Evolutionary conservation across 352 stramenopile species (phyloP).

Genomic region (Pythium angustatum): DNA sequence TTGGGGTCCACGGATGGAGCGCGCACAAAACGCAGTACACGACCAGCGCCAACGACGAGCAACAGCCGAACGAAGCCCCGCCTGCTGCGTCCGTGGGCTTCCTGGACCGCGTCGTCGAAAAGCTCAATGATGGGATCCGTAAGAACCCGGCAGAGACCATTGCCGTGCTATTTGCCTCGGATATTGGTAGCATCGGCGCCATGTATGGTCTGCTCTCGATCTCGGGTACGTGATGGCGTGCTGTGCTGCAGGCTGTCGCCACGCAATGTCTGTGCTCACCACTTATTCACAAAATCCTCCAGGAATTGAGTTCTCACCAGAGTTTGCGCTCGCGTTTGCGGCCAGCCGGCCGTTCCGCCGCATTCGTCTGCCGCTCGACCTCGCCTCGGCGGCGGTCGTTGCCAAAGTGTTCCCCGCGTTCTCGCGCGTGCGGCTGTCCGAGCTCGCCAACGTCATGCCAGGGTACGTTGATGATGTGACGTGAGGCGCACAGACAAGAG

Average conservation of each 20-base stretch:
- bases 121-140: slow-evolving; percentile 80
- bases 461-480: slow-evolving; percentile 33
- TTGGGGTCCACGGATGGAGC: neutral
- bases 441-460: slow-evolving; percentile 58
- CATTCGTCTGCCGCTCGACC: slow-evolving; percentile 74
- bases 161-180: slow-evolving; percentile 72
- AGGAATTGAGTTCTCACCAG: slow-evolving; percentile 60
- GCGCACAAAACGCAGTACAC: slow-evolving; percentile 17
- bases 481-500: neutral
- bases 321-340: slow-evolving; percentile 85
- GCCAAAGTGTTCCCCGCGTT: slow-evolving; percentile 74
- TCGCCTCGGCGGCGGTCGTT: slow-evolving; percentile 66
- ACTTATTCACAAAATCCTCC: too few relatives aligned
- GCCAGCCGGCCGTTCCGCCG: slow-evolving; percentile 82
- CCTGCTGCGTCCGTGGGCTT: slow-evolving; percentile 26
- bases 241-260: neutral
- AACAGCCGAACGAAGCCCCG: neutral
- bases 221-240: neutral
- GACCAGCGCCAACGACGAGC: slow-evolving; percentile 12
- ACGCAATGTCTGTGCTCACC: neutral
- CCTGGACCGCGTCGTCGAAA: slow-evolving; percentile 66
- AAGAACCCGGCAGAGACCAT: slow-evolving; percentile 75
- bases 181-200: slow-evolving; percentile 77
- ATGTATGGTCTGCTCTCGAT: slow-evolving; percentile 77
- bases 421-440: slow-evolving; percentile 67